Percentiles rank a stretch among this genome's conserved stretches.
phyloP scores from a whole-genome alignment of 148 eudicot genomes.

The Amaranthus hypochondriacus region DNA sequence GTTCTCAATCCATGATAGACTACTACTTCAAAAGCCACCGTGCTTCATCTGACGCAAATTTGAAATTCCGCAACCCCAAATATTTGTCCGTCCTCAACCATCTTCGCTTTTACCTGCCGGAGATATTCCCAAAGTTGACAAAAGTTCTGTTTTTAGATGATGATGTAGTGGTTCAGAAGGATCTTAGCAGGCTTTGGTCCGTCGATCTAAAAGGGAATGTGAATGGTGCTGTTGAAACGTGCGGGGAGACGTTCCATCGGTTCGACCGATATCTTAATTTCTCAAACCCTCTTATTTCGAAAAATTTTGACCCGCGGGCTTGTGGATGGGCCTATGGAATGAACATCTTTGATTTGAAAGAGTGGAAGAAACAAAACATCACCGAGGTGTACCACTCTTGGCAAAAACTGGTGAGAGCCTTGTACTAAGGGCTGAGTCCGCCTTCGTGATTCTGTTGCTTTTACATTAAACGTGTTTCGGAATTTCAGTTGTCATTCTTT shows the following conservation, averaged over 20 bases:
- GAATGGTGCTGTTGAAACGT: constrained; percentile 82
- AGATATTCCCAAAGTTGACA: constrained; percentile 76
- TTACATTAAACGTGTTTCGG: background rate
- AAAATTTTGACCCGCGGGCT: constrained; percentile 71
- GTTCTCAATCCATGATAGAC: constrained; percentile 71
- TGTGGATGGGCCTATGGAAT: constrained; percentile 98
- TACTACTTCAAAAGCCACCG: constrained; percentile 71
- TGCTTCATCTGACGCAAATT: constrained; percentile 62
- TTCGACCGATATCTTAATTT: constrained; percentile 85
- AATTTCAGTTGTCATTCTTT: background rate
- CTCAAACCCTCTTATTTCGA: constrained; percentile 74
- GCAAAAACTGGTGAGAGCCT: constrained; percentile 70
- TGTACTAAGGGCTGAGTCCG: background rate
- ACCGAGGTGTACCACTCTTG: constrained; percentile 80
- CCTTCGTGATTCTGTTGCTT: background rate
- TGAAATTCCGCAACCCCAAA: constrained; percentile 82
- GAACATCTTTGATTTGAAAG: constrained; percentile 78
- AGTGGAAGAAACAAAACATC: constrained; percentile 86
- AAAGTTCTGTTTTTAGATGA: constrained; percentile 84
- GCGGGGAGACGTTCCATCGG: constrained; percentile 81
- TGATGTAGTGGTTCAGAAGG: constrained; percentile 83
- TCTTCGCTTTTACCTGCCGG: constrained; percentile 91
- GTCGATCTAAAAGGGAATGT: constrained; percentile 75
- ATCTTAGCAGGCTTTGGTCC: constrained; percentile 75
- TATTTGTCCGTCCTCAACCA: constrained; percentile 84